phyloP scores from a whole-genome alignment of 108 stramenopile genomes.

The Cyclotella choctawhatcheeana region DNA sequence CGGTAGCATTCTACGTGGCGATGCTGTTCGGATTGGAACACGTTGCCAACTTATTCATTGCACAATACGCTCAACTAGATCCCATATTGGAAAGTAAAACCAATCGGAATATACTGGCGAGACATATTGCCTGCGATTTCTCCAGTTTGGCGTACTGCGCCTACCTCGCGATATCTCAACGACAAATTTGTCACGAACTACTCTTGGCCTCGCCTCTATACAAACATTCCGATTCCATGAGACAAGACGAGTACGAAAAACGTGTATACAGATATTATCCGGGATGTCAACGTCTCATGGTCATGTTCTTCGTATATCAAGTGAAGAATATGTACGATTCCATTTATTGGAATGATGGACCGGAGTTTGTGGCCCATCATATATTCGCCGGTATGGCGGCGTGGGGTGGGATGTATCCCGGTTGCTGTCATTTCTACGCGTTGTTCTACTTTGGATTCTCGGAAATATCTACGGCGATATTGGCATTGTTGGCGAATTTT shows the following conservation, averaged over 20 bases:
- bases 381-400: conserved; percentile 67
- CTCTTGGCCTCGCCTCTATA: conserved; percentile 12
- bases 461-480: conserved; percentile 77
- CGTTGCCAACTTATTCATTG: conserved; percentile 6
- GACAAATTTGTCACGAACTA: conserved; percentile 48
- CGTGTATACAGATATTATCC: conserved; percentile 73
- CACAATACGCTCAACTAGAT: conserved; percentile 38
- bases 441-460: conserved; percentile 84
- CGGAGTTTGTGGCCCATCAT: conserved; percentile 83
- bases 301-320: conserved; percentile 83
- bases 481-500: conserved; percentile 85
- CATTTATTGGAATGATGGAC: conserved; percentile 83
- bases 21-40: conserved; percentile 34
- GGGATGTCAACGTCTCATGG: conserved; percentile 50
- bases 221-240: conserved; percentile 25
- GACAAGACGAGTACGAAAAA: conserved; percentile 51
- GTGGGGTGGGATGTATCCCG: conserved; percentile 73
- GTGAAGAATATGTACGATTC: conserved; percentile 86
- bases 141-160: conserved; percentile 56
- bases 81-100: conserved; percentile 56
- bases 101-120: conserved; percentile 78
- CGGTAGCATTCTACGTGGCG: conserved; percentile 43
- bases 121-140: conserved; percentile 80
- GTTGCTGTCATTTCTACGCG: conserved; percentile 70
- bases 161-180: conserved; percentile 54